A percentile compares a stretch with the other conserved stretches of the same genome.
Conservation (phyloP, 768 basidiomycete species). For the Kondoa malvinella region DNA sequence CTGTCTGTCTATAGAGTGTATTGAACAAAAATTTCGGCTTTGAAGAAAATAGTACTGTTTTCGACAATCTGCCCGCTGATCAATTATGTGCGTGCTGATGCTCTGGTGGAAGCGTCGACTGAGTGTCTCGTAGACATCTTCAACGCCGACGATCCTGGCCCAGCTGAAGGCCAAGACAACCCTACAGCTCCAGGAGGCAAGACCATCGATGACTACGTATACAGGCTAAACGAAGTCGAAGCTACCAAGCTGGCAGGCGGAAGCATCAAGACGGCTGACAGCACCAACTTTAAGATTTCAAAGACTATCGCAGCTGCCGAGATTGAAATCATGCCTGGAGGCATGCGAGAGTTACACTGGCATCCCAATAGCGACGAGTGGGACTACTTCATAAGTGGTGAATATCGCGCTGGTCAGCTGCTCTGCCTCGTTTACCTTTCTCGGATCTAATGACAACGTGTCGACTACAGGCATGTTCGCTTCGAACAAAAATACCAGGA, state of each 20-base stretch:
- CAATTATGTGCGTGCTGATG: not conserved
- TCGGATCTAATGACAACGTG: no score
- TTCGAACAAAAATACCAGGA: conserved; percentile 40
- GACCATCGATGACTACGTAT: no score
- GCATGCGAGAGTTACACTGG: conserved; percentile 46
- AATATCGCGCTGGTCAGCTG: conserved; percentile 42
- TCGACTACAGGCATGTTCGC: no score
- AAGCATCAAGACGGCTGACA: conserved; percentile 46
- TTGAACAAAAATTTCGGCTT: conserved; percentile 44
- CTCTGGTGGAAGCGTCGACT: not conserved
- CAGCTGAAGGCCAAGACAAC: conserved; percentile 10
- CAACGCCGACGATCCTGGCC: not conserved
- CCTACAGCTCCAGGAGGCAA: conserved; percentile 28
- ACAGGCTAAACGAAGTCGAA: conserved; percentile 33
- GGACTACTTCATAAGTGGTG: conserved; percentile 33
- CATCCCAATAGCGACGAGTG: conserved; percentile 42
- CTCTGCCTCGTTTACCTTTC: no score
- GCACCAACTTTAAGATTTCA: conserved; percentile 40
- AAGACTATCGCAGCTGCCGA: conserved; percentile 44
- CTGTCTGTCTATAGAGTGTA: no score
- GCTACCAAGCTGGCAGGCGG: conserved; percentile 41
- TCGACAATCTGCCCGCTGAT: conserved; percentile 24
- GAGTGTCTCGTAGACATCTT: conserved; percentile 12
- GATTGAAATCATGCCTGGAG: conserved; percentile 45
- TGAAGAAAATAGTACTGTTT: conserved; percentile 43